Conservation (phyloP, 2,329 filamentous ascomycete species). For the Exophiala mesophila region DNA sequence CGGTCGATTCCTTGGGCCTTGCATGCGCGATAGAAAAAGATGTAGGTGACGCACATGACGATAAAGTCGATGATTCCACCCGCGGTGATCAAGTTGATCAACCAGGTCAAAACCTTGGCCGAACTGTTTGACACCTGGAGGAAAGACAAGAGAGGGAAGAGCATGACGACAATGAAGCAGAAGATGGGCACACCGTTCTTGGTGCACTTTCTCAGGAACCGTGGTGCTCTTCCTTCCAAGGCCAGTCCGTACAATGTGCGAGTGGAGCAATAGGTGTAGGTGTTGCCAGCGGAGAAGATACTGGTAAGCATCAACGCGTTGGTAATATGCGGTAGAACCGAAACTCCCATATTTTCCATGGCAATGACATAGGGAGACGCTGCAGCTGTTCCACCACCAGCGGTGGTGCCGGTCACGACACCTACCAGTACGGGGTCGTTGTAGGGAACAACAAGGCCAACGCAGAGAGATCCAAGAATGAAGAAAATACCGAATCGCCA, state of each 20-base stretch:
- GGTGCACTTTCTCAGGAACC: slow-evolving; percentile 55
- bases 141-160: slow-evolving; percentile 52
- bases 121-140: slow-evolving; percentile 48
- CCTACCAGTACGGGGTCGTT: slow-evolving; percentile 53
- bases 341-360: slow-evolving; percentile 52
- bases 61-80: slow-evolving; percentile 54
- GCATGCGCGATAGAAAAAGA: slow-evolving; percentile 53
- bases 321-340: slow-evolving; percentile 52
- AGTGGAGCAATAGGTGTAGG: slow-evolving; percentile 51
- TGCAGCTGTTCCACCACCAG: slow-evolving; percentile 46
- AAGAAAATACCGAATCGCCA: slow-evolving; percentile 73
- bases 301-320: slow-evolving; percentile 53
- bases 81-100: slow-evolving; percentile 43
- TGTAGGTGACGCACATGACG: slow-evolving; percentile 55
- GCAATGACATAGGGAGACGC: slow-evolving; percentile 61
- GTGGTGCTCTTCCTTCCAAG: slow-evolving; percentile 50
- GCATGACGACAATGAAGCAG: slow-evolving; percentile 51
- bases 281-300: slow-evolving; percentile 54
- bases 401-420: slow-evolving; percentile 38
- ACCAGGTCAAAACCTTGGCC: slow-evolving; percentile 49
- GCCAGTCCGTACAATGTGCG: slow-evolving; percentile 51
- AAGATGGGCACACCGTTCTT: slow-evolving; percentile 58
- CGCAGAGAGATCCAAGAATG: slow-evolving; percentile 63
- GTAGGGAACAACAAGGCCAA: slow-evolving; percentile 65
- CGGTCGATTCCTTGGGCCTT: slow-evolving; percentile 51